These are phyloP conservation scores for Diplocarpon rosae DNA, from an alignment of 2,329 filamentous ascomycete species.

Conservation along the genomic window DNA sequence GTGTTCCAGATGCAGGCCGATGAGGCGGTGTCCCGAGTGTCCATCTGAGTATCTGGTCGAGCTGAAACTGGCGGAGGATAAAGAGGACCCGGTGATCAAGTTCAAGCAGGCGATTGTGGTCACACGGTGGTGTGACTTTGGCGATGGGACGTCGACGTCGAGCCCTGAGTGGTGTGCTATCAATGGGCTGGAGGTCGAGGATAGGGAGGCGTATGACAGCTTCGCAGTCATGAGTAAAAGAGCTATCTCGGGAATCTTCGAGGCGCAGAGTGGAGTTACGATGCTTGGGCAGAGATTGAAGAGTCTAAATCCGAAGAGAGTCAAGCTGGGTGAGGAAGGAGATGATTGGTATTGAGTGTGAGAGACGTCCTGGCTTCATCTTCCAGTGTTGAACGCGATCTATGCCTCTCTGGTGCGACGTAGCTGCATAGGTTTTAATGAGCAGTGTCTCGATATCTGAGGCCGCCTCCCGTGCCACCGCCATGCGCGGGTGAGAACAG, in stretches of 20 bases:
- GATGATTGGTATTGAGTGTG: conserved; percentile 44
- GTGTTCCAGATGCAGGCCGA: conserved; percentile 45
- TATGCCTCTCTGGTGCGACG: no score
- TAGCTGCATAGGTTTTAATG: no score
- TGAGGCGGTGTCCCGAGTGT: conserved; percentile 49
- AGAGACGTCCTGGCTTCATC: no score
- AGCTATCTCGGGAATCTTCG: conserved; percentile 47
- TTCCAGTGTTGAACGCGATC: no score
- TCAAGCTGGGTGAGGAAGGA: conserved; percentile 42
- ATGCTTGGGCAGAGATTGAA: conserved; percentile 47
- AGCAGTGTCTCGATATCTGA: no score
- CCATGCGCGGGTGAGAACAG: no score
- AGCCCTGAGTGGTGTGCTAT: conserved; percentile 45
- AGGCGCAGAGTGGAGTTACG: conserved; percentile 40
- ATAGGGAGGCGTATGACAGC: conserved; percentile 36
- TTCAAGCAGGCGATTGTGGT: conserved; percentile 52
- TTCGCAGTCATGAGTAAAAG: conserved; percentile 41
- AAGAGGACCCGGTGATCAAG: conserved; percentile 30
- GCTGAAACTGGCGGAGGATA: conserved; percentile 47
- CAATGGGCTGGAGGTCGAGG: conserved; percentile 30
- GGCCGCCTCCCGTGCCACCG: no score
- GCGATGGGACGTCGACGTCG: conserved; percentile 39
- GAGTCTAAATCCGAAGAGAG: conserved; percentile 45
- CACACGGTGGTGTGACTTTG: conserved; percentile 51
- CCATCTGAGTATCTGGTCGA: conserved; percentile 52